Conservation (phyloP, 345 rosid genomes). For the Camelina hispida region DNA sequence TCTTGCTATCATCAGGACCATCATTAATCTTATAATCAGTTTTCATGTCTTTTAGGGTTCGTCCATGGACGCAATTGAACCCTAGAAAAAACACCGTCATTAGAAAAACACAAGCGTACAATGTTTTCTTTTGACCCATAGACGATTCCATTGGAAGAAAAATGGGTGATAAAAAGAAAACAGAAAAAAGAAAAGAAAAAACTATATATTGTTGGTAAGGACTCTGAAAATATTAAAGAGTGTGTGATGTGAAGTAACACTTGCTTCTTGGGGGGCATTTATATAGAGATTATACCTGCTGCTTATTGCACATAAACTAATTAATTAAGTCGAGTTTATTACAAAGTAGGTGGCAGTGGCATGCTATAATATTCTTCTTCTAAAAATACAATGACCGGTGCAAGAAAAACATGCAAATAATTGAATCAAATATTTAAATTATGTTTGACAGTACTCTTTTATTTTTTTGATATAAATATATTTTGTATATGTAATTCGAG, state of each 20-base stretch:
- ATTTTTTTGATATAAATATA: neutral
- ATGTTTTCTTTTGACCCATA: constrained; percentile 56
- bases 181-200: constrained; percentile 26
- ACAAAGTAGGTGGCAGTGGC: constrained; percentile 37
- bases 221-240: constrained; percentile 9
- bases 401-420: constrained; percentile 21
- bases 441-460: neutral
- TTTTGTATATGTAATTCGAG: neutral
- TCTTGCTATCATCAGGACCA: constrained; percentile 19
- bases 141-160: constrained; percentile 28
- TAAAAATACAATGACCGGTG: constrained; percentile 15
- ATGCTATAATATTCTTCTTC: constrained; percentile 26
- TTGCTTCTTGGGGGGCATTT: constrained; percentile 30
- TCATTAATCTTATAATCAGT: constrained; percentile 7
- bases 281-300: constrained; percentile 32
- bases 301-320: constrained; percentile 28
- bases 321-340: constrained; percentile 24
- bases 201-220: constrained; percentile 3
- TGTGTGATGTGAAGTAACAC: constrained; percentile 41
- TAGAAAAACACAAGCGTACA: constrained; percentile 40
- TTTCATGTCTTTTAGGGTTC: constrained; percentile 43
- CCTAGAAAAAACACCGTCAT: constrained; percentile 45
- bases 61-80: constrained; percentile 47
- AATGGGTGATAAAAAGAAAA: constrained; percentile 28
- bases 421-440: constrained; percentile 2